A percentile compares a stretch with the other conserved stretches of the same genome.
Evolutionary conservation across 2,329 filamentous ascomycete species (phyloP).

Genomic region (Trichophyton mentagrophytes): DNA sequence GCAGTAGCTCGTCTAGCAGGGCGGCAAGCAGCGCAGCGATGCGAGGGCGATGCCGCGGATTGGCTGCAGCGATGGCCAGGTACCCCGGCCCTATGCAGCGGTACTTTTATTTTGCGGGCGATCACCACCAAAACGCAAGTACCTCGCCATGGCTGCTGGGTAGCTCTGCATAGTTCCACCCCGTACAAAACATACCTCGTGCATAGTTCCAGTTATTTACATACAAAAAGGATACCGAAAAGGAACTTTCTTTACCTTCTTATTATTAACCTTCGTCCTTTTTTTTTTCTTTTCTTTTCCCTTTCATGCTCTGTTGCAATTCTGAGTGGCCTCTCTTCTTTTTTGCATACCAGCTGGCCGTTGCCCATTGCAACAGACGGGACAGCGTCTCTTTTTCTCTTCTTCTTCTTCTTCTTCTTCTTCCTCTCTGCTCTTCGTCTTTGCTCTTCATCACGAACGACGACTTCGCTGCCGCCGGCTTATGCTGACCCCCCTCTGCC

Average conservation of each 20-base stretch:
- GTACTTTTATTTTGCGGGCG: not conserved
- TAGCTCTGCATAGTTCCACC: not conserved
- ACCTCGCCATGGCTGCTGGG: not conserved
- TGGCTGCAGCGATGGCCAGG: not conserved
- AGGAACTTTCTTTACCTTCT: too few species aligned
- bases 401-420: conserved; percentile 7
- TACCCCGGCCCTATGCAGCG: not conserved
- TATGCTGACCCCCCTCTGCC: not conserved
- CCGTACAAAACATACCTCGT: not conserved
- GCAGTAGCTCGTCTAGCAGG: not conserved
- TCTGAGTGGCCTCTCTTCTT: conserved; percentile 11
- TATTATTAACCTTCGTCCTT: too few species aligned
- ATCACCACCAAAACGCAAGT: not conserved
- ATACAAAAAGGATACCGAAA: too few species aligned
- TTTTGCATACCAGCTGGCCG: conserved; percentile 1
- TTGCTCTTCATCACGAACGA: not conserved
- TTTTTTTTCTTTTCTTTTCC: not conserved
- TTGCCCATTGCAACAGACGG: conserved; percentile 16
- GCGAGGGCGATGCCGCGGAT: not conserved
- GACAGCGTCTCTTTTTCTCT: not conserved
- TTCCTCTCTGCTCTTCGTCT: conserved; percentile 5
- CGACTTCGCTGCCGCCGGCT: conserved; percentile 2
- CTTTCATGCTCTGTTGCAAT: not conserved
- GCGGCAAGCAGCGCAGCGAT: not conserved
- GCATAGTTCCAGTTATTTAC: too few species aligned